A percentile compares a stretch with the other conserved stretches of the same genome.
These are phyloP conservation scores for Tricholoma sp. DNA, from an alignment of 768 basidiomycete species.

Conservation along the genomic window DNA sequence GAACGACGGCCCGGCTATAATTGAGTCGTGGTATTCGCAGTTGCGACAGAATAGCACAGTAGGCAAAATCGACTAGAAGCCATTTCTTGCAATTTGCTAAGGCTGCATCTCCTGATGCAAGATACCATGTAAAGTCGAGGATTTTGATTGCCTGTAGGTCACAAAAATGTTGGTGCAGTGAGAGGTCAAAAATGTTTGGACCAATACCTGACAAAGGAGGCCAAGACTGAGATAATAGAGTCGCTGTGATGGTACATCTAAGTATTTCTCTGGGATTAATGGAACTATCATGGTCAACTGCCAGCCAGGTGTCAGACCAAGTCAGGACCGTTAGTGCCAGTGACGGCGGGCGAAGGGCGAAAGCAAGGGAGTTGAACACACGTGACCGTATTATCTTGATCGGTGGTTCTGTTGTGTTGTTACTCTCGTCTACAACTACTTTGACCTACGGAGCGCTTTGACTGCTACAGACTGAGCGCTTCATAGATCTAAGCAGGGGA, in stretches of 20 bases:
- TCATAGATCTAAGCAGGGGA: not conserved
- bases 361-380: not conserved
- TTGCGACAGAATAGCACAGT: slow-evolving; percentile 49
- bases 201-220: slow-evolving; percentile 64
- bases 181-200: not conserved
- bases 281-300: slow-evolving; percentile 13
- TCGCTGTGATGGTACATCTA: slow-evolving; percentile 77
- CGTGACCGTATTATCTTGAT: slow-evolving; percentile 1
- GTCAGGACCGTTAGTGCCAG: too few species aligned
- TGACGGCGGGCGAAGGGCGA: not conserved
- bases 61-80: slow-evolving; percentile 65
- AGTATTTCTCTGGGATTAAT: slow-evolving; percentile 66
- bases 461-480: not conserved
- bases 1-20: slow-evolving; percentile 58
- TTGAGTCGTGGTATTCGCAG: slow-evolving; percentile 72
- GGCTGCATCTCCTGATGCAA: slow-evolving; percentile 42
- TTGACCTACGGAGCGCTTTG: not conserved
- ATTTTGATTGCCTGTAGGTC: slow-evolving; percentile 64
- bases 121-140: slow-evolving; percentile 59
- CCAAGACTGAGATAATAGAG: slow-evolving; percentile 75
- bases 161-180: slow-evolving; percentile 3
- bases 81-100: slow-evolving; percentile 56
- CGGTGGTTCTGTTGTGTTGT: not conserved
- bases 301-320: too few species aligned
- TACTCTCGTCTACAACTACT: too few species aligned